phyloP scores from a whole-genome alignment of 2,329 filamentous ascomycete genomes.

The Colletotrichum sp. region DNA sequence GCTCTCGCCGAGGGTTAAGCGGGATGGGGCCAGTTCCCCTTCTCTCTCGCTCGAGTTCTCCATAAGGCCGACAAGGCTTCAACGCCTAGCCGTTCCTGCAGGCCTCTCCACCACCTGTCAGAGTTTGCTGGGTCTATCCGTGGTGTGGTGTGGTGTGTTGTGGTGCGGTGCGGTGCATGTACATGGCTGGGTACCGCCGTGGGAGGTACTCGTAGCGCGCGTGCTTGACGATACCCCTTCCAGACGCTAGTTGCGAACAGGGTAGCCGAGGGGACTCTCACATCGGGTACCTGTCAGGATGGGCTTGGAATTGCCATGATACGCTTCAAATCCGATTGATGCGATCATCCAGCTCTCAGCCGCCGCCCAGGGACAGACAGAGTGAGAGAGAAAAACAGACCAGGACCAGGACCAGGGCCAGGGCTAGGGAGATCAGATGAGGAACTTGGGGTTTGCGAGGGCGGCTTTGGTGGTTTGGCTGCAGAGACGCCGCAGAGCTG shows the following conservation, averaged over 20 bases:
- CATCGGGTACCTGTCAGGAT: conserved; percentile 6
- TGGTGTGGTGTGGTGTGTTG: neutral
- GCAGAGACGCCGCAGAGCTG: neutral
- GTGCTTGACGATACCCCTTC: neutral
- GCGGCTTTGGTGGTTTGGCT: neutral
- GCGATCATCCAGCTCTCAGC: conserved; percentile 18
- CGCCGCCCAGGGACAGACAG: neutral
- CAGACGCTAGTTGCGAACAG: conserved; percentile 3
- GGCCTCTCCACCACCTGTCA: conserved; percentile 1
- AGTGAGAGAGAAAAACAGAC: neutral
- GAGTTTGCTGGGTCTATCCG: neutral
- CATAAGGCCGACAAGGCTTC: conserved; percentile 2
- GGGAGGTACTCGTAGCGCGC: neutral
- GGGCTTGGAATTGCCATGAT: conserved; percentile 5
- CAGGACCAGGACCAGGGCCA: neutral
- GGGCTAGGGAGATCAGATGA: conserved; percentile 15
- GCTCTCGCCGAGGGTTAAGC: neutral
- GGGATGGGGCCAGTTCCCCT: neutral
- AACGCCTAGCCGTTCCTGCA: neutral
- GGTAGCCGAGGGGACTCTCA: neutral
- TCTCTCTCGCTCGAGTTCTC: neutral
- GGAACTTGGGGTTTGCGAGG: conserved; percentile 12
- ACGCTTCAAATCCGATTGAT: conserved; percentile 12
- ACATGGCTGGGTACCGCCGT: neutral
- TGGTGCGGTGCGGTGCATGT: neutral